Evolutionary conservation across 345 rosid genomes (phyloP), one percentile per base, ranked within the genome.

Genomic region (Anacardium occidentale): DNA sequence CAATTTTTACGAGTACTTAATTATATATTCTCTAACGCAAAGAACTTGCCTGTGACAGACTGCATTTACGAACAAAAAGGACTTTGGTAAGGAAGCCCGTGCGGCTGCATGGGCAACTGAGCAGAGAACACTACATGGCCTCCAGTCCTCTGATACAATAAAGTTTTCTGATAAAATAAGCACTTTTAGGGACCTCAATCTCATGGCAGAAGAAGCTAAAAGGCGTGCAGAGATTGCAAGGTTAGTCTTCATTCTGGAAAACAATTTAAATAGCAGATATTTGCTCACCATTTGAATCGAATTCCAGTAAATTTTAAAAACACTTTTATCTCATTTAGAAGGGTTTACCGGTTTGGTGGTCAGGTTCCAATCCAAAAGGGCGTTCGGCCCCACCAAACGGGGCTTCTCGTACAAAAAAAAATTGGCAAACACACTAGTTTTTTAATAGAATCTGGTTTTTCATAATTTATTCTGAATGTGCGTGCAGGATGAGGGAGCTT

Each of bases 201-300:
- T 76, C 47, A 78, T 87, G 87, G 89, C 85, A 45, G 91, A 83
- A 22, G 89, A 87, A 76, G 83, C 87, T 58, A 81, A 64, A 76
- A 78, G 82, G 26, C 87, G 86, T 1, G 89, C 87, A 10, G 89
- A 85, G 70, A 70, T 80, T 48, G 70, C 80, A 53, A 74, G 83
- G 78, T 69, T 6, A 40, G 72, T 18, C 1, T 13, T 29, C 57
- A 7, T 32, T 3, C 37, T 26, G 14, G 1, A 67, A 9, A 52
- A 57, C 18, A 47, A 47, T 47, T 37, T 37, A 6, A 37, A 37
- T 37, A 3, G 40, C 7, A 37, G 40, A 37, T 4, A 37, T 37
- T 3, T 37, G 7, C 40, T 4, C 5, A 5, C 7, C 40, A 37
- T 37, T 37, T 37, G 40, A 37, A 4, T 37, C 7, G 37, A 5